Conservation (phyloP, 352 stramenopile genomes). For the Phytophthora megakarya region DNA sequence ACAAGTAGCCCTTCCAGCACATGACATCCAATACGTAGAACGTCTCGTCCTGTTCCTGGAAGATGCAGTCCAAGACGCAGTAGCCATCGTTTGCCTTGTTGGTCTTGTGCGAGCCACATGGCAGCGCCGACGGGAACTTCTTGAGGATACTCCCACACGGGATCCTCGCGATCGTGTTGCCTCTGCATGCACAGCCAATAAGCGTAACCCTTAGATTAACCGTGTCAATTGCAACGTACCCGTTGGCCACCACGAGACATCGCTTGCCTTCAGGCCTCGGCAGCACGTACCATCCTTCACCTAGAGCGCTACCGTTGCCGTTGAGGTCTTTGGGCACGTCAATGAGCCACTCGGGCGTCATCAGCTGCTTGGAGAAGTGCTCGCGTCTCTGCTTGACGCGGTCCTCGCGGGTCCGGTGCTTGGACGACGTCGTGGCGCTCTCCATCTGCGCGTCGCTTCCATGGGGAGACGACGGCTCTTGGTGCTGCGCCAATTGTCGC, state of each 20-base stretch:
- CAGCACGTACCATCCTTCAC: conserved; percentile 90
- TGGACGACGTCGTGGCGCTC: conserved; percentile 27
- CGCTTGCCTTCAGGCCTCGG: conserved; percentile 91
- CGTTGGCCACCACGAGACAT: conserved; percentile 87
- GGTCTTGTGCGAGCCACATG: conserved; percentile 83
- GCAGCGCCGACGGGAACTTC: conserved; percentile 85
- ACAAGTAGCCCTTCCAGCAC: conserved; percentile 93
- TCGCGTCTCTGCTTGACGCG: conserved; percentile 71
- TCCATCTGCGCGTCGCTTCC: conserved; percentile 37
- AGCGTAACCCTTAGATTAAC: neutral
- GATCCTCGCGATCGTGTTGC: conserved; percentile 77
- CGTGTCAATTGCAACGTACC: conserved; percentile 41
- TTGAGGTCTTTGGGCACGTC: conserved; percentile 87
- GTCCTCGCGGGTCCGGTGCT: conserved; percentile 77
- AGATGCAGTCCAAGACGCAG: conserved; percentile 93
- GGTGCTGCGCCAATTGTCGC: conserved; percentile 53
- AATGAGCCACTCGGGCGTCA: conserved; percentile 91
- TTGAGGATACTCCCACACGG: conserved; percentile 83
- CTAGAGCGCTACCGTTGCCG: conserved; percentile 63
- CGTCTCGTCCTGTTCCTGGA: conserved; percentile 84
- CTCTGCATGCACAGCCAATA: conserved; percentile 41
- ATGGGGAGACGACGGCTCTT: conserved; percentile 33
- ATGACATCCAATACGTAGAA: conserved; percentile 95
- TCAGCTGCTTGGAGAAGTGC: conserved; percentile 84
- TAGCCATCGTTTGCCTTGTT: conserved; percentile 72